These are phyloP conservation scores for Xylaria sp. DNA, from an alignment of 2,329 filamentous ascomycete species.

Conservation along the genomic window DNA sequence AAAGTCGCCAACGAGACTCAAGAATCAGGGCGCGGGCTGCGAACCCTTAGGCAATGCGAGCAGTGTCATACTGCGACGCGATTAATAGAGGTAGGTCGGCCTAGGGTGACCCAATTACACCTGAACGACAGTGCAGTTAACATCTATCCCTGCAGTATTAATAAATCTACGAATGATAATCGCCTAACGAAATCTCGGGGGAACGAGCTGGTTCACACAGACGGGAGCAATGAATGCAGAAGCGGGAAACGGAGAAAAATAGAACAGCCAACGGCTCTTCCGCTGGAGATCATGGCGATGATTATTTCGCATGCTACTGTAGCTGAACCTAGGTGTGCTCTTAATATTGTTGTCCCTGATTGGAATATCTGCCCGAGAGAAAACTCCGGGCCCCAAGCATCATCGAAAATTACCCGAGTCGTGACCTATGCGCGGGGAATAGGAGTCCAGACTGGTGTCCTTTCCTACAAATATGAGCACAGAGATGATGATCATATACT, in stretches of 20 bases:
- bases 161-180: not conserved
- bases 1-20: not conserved
- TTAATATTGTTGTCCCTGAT: slow-evolving; percentile 44
- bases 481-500: slow-evolving; percentile 39
- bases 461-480: slow-evolving; percentile 35
- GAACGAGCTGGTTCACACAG: not conserved
- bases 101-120: too few species aligned
- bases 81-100: too few species aligned
- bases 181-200: not conserved
- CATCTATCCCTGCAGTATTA: not conserved
- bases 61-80: too few species aligned
- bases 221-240: not conserved
- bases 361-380: slow-evolving; percentile 39
- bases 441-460: slow-evolving; percentile 23
- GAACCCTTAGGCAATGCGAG: not conserved
- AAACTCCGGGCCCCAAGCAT: slow-evolving; percentile 18
- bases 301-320: slow-evolving; percentile 17
- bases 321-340: slow-evolving; percentile 35
- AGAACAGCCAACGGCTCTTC: slow-evolving; percentile 1
- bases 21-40: not conserved
- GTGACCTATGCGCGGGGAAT: slow-evolving; percentile 40
- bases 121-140: not conserved
- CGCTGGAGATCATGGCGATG: slow-evolving; percentile 28
- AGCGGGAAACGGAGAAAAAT: slow-evolving; percentile 9
- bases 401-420: slow-evolving; percentile 30